These are phyloP conservation scores for Colletotrichum phormii DNA, from an alignment of 2,329 filamentous ascomycete genomes.

Conservation along the genomic window DNA sequence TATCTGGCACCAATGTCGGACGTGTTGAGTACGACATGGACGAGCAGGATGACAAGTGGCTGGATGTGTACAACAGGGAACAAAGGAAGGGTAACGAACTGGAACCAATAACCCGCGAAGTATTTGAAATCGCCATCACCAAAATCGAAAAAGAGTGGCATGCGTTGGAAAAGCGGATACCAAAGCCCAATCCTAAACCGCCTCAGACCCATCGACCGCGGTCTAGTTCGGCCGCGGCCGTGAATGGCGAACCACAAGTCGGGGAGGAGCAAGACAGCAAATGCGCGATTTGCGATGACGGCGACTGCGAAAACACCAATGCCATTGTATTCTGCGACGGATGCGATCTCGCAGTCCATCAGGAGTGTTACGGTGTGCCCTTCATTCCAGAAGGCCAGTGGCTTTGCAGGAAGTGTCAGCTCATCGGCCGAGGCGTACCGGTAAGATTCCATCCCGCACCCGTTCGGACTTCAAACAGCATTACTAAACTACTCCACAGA, in stretches of 20 bases:
- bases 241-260: conserved; percentile 89
- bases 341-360: conserved; percentile 96
- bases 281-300: conserved; percentile 97
- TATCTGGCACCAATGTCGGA: conserved; percentile 68
- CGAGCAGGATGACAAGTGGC: conserved; percentile 97
- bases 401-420: conserved; percentile 96
- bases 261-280: conserved; percentile 97
- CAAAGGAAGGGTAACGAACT: conserved; percentile 76
- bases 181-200: conserved; percentile 95
- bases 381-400: conserved; percentile 99
- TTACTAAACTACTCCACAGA: conserved; percentile 56
- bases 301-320: conserved; percentile 99
- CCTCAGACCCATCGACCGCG: conserved; percentile 93
- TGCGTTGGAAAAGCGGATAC: conserved; percentile 93
- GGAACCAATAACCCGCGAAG: conserved; percentile 88
- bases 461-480: neutral
- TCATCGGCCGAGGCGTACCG: conserved; percentile 91
- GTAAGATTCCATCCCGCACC: conserved; percentile 57
- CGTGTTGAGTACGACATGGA: conserved; percentile 99
- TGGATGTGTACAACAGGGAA: conserved; percentile 84
- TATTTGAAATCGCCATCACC: conserved; percentile 98
- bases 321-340: conserved; percentile 99
- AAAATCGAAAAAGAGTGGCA: conserved; percentile 99
- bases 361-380: conserved; percentile 98
- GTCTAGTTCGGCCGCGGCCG: conserved; percentile 92